phyloP scores from a whole-genome alignment of 257 asterid species.

The Solanum habrochaites region DNA sequence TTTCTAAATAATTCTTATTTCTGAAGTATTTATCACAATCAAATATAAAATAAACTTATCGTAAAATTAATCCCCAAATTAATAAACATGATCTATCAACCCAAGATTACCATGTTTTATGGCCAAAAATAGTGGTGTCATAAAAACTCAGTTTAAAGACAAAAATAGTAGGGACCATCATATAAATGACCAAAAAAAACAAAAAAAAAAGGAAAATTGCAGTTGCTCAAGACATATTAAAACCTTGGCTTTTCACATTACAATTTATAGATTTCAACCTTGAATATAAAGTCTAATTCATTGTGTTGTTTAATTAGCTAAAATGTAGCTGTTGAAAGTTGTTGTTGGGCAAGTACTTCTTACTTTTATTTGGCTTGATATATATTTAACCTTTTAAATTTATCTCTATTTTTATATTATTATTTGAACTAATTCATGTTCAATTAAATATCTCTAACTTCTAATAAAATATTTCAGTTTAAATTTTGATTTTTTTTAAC shows the following conservation, averaged over 20 bases:
- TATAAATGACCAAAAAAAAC: background rate
- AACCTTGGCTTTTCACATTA: background rate
- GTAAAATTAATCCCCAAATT: no score
- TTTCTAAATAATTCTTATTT: no score
- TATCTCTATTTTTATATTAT: background rate
- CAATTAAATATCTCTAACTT: no score
- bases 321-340: background rate
- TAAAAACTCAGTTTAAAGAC: background rate
- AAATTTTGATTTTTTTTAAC: background rate
- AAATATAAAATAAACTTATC: no score
- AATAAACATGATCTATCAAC: background rate
- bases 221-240: background rate
- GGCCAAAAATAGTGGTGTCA: background rate
- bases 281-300: background rate
- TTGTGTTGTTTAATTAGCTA: background rate
- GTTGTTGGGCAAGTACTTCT: background rate
- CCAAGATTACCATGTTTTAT: background rate
- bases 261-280: background rate
- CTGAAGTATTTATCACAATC: background rate
- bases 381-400: background rate
- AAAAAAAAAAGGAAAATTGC: background rate
- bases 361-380: background rate
- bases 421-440: background rate
- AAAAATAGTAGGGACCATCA: background rate
- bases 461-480: background rate